Evolutionary conservation across 2,329 filamentous ascomycete species (phyloP).

Genomic region (Fusarium sp.): DNA sequence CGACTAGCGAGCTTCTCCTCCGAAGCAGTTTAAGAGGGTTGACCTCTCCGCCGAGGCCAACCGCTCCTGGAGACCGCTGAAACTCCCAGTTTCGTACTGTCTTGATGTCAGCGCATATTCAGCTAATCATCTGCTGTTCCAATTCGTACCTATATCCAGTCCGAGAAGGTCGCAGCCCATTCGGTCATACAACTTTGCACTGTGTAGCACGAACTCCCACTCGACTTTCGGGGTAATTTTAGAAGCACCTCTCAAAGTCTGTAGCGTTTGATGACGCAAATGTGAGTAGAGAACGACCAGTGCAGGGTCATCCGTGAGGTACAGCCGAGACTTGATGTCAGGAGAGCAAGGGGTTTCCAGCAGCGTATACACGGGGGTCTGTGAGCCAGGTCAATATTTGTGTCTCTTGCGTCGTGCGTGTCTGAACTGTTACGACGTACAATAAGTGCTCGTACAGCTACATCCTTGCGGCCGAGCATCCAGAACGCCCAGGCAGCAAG

Average conservation of each 20-base stretch:
- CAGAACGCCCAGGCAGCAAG: conserved; percentile 95
- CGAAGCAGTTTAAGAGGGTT: conserved; percentile 77
- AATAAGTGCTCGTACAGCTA: conserved; percentile 85
- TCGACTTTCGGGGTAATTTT: conserved; percentile 83
- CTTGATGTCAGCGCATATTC: conserved; percentile 28
- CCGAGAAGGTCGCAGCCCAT: conserved; percentile 96
- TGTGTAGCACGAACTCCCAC: conserved; percentile 90
- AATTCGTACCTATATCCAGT: conserved; percentile 78
- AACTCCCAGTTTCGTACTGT: conserved; percentile 86
- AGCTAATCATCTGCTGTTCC: conserved; percentile 21
- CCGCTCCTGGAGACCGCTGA: conserved; percentile 59
- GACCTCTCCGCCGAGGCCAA: conserved; percentile 59
- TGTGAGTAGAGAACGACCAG: conserved; percentile 89
- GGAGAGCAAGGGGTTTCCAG: conserved; percentile 75
- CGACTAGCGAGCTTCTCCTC: conserved; percentile 80
- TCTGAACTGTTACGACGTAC: conserved; percentile 60
- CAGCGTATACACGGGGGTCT: conserved; percentile 83
- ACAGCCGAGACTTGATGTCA: conserved; percentile 79
- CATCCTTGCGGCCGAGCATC: conserved; percentile 84
- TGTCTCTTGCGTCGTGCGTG: not conserved
- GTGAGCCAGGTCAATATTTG: conserved; percentile 8
- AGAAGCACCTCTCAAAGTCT: conserved; percentile 86
- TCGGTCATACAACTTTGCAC: conserved; percentile 83
- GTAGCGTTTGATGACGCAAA: conserved; percentile 81
- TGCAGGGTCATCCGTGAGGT: conserved; percentile 90